Conservation (phyloP, 257 asterid species). For the Solanum chilense region DNA sequence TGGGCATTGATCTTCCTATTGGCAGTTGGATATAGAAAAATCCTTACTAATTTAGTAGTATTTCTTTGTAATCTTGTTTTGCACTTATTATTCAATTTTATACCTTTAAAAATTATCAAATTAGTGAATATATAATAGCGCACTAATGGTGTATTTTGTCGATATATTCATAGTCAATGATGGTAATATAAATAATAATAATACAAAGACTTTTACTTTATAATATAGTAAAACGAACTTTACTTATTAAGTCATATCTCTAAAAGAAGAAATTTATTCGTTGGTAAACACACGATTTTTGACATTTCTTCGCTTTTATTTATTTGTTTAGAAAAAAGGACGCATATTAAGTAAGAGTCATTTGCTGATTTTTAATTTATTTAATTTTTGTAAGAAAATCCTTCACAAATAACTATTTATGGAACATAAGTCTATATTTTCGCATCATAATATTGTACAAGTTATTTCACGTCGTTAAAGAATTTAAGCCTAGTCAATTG, state of each 20-base stretch:
- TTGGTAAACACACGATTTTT: not conserved
- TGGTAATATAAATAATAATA: too few species aligned
- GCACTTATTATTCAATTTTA: not conserved
- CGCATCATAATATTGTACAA: not conserved
- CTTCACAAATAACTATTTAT: not conserved
- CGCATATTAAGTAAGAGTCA: not conserved
- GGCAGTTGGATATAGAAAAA: not conserved
- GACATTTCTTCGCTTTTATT: not conserved
- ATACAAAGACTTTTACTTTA: not conserved
- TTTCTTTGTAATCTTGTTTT: not conserved
- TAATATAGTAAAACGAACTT: not conserved
- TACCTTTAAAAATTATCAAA: not conserved
- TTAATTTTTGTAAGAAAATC: not conserved
- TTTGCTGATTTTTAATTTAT: not conserved
- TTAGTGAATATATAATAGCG: not conserved
- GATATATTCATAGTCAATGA: not conserved
- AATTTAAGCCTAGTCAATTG: not conserved
- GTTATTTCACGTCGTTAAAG: not conserved
- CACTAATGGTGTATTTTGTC: not conserved
- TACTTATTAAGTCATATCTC: not conserved
- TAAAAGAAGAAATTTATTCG: not conserved
- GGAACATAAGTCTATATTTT: not conserved
- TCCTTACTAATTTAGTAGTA: not conserved
- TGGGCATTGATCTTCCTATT: not conserved
- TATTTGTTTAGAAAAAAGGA: not conserved